These are phyloP conservation scores for Fusarium secorum DNA, from an alignment of 2,329 filamentous ascomycete species.

Conservation along the genomic window DNA sequence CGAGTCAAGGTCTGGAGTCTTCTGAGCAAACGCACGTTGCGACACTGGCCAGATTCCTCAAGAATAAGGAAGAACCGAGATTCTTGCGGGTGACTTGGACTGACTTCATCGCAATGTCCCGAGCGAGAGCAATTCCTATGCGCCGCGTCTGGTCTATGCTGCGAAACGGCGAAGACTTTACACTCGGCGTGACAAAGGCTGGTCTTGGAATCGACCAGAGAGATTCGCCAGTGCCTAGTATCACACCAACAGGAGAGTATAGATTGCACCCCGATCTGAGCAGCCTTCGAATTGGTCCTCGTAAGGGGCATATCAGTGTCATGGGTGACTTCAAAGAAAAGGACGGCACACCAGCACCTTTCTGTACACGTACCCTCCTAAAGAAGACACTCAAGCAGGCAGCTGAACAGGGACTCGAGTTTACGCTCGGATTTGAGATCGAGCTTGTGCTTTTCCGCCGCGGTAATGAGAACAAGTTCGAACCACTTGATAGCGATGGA, in stretches of 20 bases:
- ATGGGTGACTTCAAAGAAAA: constrained; percentile 71
- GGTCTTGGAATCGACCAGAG: constrained; percentile 73
- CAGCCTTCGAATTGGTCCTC: constrained; percentile 66
- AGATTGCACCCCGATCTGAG: constrained; percentile 70
- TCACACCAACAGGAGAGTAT: constrained; percentile 69
- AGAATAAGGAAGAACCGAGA: constrained; percentile 59
- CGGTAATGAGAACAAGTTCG: constrained; percentile 44
- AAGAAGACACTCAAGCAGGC: constrained; percentile 62
- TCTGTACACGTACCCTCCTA: constrained; percentile 74
- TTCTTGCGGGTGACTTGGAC: constrained; percentile 80
- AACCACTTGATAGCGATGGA: constrained; percentile 62
- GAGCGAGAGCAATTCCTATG: constrained; percentile 73
- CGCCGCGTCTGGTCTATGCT: constrained; percentile 60
- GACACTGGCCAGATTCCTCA: constrained; percentile 49
- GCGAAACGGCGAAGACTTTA: constrained; percentile 52
- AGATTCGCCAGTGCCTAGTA: constrained; percentile 64
- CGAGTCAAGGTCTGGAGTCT: neutral
- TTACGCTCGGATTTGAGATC: constrained; percentile 81
- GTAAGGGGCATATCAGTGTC: constrained; percentile 68
- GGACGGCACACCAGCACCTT: constrained; percentile 56
- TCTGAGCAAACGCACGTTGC: constrained; percentile 13
- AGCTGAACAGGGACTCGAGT: constrained; percentile 59
- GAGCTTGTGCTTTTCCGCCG: constrained; percentile 76
- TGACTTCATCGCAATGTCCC: constrained; percentile 76
- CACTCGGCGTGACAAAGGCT: constrained; percentile 70